Conservation (phyloP, 805 yeast genomes). For the Candida ovalis region DNA sequence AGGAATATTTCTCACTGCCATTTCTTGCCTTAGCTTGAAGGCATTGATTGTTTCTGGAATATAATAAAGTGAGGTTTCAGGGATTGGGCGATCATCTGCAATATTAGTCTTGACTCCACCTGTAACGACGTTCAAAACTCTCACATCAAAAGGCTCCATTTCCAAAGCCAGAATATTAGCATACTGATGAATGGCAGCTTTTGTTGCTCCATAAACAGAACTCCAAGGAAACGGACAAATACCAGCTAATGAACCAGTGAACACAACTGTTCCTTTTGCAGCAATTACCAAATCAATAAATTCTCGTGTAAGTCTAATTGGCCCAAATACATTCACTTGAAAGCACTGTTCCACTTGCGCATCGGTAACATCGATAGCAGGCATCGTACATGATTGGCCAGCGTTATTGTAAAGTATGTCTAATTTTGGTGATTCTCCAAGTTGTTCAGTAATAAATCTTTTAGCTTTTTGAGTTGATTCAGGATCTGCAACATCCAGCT, state of each 20-base stretch:
- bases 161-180: constrained; percentile 62
- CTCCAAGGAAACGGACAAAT: constrained; percentile 67
- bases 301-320: constrained; percentile 59
- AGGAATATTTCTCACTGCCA: constrained; percentile 60
- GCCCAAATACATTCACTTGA: constrained; percentile 69
- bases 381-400: constrained; percentile 53
- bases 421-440: constrained; percentile 34
- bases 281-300: constrained; percentile 40
- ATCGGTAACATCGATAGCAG: constrained; percentile 64
- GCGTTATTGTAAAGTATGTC: constrained; percentile 74
- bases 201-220: constrained; percentile 60
- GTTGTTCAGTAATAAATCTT: constrained; percentile 32
- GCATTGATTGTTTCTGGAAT: constrained; percentile 48
- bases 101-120: constrained; percentile 75
- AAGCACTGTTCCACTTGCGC: constrained; percentile 48
- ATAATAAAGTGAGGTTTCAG: constrained; percentile 50
- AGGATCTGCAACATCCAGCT: constrained; percentile 54
- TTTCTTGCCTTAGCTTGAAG: constrained; percentile 46
- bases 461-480: constrained; percentile 45
- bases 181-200: constrained; percentile 74
- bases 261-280: constrained; percentile 65
- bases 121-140: constrained; percentile 65
- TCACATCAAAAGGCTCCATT: constrained; percentile 66
- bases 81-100: constrained; percentile 60
- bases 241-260: constrained; percentile 74